Evolutionary conservation across 352 stramenopile genomes (phyloP), one percentile per base, ranked within the genome.

Genomic region (Phytophthora pluvialis): DNA sequence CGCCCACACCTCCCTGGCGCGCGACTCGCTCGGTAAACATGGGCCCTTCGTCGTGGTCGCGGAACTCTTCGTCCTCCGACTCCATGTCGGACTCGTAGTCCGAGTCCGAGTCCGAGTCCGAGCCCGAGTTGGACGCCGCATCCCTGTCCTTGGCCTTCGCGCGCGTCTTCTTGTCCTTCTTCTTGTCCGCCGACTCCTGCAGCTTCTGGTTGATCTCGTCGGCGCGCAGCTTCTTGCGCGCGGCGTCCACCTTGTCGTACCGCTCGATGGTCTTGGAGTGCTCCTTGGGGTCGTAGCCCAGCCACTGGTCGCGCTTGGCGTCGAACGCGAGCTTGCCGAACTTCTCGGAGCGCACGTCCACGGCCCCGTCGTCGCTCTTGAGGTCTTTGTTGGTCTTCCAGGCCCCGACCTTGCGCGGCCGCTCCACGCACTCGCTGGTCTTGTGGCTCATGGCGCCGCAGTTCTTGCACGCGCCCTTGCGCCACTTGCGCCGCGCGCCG

Each of bases 281-380:
- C 33, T 95, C 88, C 55, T 88, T 89, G 2, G 86, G 82, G 54
- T 93, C 80, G 68, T 98, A 99, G 29, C 97, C 97, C 40, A 98
- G 93, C 90, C 98, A 99, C 50, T 97, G 81, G 81, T 99, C 97
- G 49, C 98, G 86, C 77, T 99, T 99, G 32, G 93, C 97, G 69
- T 99, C 97, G 76, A 98, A 99, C 33, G 94, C 92, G 44, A 99
- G 82, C 60, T 99, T 98, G 15, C 96, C 92, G 44, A 92, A 93
- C 60, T 91, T 78, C 60, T 93, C 82, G 16, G 88, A 94, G 42
- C 94, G 88, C 47, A 97, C 81, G 47, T 97, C 89, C 42, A 95
- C 75, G 5, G 90, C 64, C 58, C 88, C 76, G 28, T 98, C 89
- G 70, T 98, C 95, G 7, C 75, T 52, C 49, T 86, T 75, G 33